phyloP scores from a whole-genome alignment of 106 monocot genomes.

The Posidonia australis region DNA sequence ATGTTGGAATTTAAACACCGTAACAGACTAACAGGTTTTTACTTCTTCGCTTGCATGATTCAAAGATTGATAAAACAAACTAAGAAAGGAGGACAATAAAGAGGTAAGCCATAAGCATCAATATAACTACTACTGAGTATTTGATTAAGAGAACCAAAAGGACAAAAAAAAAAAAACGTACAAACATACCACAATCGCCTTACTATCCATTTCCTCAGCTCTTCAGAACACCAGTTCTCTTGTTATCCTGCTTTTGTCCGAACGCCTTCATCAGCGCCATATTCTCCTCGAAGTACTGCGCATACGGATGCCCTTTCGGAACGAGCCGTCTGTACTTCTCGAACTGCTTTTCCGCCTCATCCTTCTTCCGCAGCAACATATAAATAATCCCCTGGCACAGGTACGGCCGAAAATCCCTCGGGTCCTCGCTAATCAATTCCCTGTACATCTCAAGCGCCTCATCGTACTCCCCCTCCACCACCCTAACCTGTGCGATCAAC shows the following conservation, averaged over 20 bases:
- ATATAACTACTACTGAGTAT: too few species aligned
- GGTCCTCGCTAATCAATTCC: constrained; percentile 65
- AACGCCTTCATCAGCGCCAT: constrained; percentile 57
- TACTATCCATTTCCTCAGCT: constrained; percentile 7
- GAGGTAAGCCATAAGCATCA: too few species aligned
- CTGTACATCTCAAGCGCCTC: constrained; percentile 47
- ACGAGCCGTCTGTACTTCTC: constrained; percentile 61
- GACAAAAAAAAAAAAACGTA: too few species aligned
- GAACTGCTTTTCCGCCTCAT: constrained; percentile 73
- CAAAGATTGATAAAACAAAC: too few species aligned
- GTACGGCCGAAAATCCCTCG: constrained; percentile 74
- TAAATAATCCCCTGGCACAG: constrained; percentile 74
- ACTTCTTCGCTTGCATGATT: too few species aligned
- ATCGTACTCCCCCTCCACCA: constrained; percentile 44
- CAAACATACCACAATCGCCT: neutral
- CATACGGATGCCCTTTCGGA: constrained; percentile 63
- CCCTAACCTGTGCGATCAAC: constrained; percentile 55
- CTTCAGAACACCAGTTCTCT: constrained; percentile 23
- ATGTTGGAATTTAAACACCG: too few species aligned
- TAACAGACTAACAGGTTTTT: too few species aligned
- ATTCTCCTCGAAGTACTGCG: constrained; percentile 47
- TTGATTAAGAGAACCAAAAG: too few species aligned
- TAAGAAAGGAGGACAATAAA: too few species aligned
- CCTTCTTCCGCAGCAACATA: constrained; percentile 44
- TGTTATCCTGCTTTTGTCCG: constrained; percentile 35